A percentile compares a stretch with the other conserved stretches of the same genome.
phyloP scores from a whole-genome alignment of 2,329 filamentous ascomycete genomes.

The Aspergillus uvarum region DNA sequence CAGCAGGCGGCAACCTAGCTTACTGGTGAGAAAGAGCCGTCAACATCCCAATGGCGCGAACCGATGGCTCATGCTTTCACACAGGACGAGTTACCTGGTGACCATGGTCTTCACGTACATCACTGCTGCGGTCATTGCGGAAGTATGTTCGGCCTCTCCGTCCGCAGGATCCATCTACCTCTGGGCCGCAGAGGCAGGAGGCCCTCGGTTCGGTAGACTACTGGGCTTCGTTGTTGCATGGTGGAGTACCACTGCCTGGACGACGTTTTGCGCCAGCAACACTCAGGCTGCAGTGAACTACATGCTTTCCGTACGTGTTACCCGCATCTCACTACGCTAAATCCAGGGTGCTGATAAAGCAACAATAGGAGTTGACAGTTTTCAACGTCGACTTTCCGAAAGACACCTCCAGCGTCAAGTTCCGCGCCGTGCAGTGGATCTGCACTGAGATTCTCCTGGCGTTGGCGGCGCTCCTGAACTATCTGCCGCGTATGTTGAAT shows the following conservation, averaged over 20 bases:
- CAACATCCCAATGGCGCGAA: not conserved
- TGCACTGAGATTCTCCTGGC: constrained; percentile 54
- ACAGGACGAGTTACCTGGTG: constrained; percentile 59
- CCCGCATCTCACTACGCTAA: not conserved
- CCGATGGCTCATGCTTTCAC: not conserved
- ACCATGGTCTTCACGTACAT: constrained; percentile 62
- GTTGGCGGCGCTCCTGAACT: constrained; percentile 52
- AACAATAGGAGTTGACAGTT: constrained; percentile 56
- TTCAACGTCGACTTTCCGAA: constrained; percentile 58
- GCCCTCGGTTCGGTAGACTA: constrained; percentile 55
- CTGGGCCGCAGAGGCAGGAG: constrained; percentile 61
- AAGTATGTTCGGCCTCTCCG: constrained; percentile 60
- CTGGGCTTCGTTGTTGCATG: constrained; percentile 63
- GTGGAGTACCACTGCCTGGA: constrained; percentile 65
- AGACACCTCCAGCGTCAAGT: constrained; percentile 54
- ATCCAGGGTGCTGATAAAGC: not conserved
- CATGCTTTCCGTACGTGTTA: constrained; percentile 49
- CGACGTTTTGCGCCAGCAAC: constrained; percentile 58
- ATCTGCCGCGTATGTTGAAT: constrained; percentile 49
- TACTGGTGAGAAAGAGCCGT: constrained; percentile 50
- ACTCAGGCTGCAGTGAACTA: constrained; percentile 54
- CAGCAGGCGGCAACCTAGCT: constrained; percentile 59
- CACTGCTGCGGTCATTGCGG: constrained; percentile 60
- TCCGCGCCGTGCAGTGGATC: constrained; percentile 62
- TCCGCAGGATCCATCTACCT: constrained; percentile 61